A percentile compares a stretch with the other conserved stretches of the same genome.
Conservation (phyloP, 176 grass and related monocot species). For the Hyparrhenia diplandra region DNA sequence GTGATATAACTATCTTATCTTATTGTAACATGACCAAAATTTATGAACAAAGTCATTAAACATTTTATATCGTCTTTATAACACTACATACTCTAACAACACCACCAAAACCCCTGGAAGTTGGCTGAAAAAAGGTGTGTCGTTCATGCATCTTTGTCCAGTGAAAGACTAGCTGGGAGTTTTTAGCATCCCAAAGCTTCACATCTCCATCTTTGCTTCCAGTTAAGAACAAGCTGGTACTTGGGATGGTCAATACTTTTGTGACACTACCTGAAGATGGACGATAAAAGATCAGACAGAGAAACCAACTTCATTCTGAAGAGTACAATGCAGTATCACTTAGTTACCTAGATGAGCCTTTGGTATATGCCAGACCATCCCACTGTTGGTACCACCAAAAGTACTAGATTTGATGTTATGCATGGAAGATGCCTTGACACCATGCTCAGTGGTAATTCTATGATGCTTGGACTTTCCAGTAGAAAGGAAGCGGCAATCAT, state of each 20-base stretch:
- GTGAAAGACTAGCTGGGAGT: constrained; percentile 62
- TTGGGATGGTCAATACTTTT: constrained; percentile 63
- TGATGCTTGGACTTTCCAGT: constrained; percentile 62
- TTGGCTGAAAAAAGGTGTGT: constrained; percentile 97
- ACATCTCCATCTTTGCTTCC: constrained; percentile 99
- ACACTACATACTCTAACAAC: constrained; percentile 75
- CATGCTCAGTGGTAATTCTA: constrained; percentile 41
- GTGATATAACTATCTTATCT: background rate
- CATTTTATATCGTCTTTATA: constrained; percentile 1
- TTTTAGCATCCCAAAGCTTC: constrained; percentile 98
- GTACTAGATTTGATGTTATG: constrained; percentile 40
- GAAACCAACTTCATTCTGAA: constrained; percentile 13
- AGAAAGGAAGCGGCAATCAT: constrained; percentile 85
- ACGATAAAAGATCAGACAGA: constrained; percentile 33
- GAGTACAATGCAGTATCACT: constrained; percentile 22
- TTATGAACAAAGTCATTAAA: constrained; percentile 2
- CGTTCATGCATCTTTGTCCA: constrained; percentile 94
- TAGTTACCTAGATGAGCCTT: constrained; percentile 87
- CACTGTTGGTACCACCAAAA: constrained; percentile 42
- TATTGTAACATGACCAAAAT: constrained; percentile 12
- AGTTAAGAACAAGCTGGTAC: constrained; percentile 92
- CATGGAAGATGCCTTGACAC: constrained; percentile 26
- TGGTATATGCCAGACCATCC: constrained; percentile 91
- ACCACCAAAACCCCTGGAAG: constrained; percentile 79
- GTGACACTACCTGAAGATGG: constrained; percentile 71